Percentiles rank a stretch among this genome's conserved stretches.
Evolutionary conservation across 2,329 filamentous ascomycete genomes (phyloP).

Genomic region (Cladosporium sp.): DNA sequence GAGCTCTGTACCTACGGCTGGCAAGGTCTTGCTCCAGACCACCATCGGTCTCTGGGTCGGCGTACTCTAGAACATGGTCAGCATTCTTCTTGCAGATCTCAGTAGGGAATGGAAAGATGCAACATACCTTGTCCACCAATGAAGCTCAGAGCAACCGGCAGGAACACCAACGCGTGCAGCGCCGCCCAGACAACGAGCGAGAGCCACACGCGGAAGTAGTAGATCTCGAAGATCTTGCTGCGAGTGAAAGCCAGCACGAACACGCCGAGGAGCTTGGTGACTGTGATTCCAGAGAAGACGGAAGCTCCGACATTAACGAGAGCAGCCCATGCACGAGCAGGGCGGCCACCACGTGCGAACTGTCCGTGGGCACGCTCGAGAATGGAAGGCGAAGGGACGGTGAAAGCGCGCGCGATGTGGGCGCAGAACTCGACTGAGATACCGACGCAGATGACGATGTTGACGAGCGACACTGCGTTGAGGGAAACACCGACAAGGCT

Average conservation of each 20-base stretch:
- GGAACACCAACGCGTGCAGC: slow-evolving; percentile 83
- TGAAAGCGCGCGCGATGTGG: slow-evolving; percentile 93
- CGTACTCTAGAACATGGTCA: slow-evolving; percentile 61
- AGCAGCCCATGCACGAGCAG: slow-evolving; percentile 88
- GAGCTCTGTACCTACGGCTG: slow-evolving; percentile 72
- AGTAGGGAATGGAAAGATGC: not conserved
- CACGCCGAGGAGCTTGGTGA: slow-evolving; percentile 93
- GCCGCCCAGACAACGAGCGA: slow-evolving; percentile 88
- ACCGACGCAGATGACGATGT: slow-evolving; percentile 94
- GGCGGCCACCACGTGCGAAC: slow-evolving; percentile 60
- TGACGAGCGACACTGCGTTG: slow-evolving; percentile 93
- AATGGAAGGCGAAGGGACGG: slow-evolving; percentile 81
- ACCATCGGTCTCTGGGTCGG: slow-evolving; percentile 83
- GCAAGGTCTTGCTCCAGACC: slow-evolving; percentile 88
- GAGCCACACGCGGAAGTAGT: slow-evolving; percentile 97
- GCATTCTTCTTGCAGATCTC: slow-evolving; percentile 9
- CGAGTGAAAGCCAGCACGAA: slow-evolving; percentile 89
- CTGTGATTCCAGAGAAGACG: slow-evolving; percentile 93
- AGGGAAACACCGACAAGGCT: slow-evolving; percentile 83
- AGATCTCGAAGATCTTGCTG: slow-evolving; percentile 99
- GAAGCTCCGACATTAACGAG: slow-evolving; percentile 92
- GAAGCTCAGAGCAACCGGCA: slow-evolving; percentile 85
- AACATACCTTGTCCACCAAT: slow-evolving; percentile 73
- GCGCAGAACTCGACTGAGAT: slow-evolving; percentile 98
- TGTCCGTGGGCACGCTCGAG: slow-evolving; percentile 70